Evolutionary conservation across 352 stramenopile species (phyloP).

Genomic region (Globisporangium echinulatum): DNA sequence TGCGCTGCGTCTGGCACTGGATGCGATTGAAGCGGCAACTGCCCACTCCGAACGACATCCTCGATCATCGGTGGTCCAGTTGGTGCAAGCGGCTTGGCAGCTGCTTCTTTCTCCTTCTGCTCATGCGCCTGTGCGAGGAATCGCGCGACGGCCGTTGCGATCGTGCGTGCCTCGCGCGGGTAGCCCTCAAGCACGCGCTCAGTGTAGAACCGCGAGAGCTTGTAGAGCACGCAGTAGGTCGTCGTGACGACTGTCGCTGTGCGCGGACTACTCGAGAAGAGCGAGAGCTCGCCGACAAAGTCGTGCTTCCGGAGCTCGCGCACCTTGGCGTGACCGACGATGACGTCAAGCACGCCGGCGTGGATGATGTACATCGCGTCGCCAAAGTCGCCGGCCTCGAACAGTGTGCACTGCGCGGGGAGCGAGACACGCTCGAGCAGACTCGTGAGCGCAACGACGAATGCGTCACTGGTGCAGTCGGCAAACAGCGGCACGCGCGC

Average conservation of each 20-base stretch:
- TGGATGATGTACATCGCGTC: conserved; percentile 79
- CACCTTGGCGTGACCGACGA: conserved; percentile 49
- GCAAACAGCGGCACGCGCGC: conserved; percentile 49
- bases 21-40: too few relatives aligned
- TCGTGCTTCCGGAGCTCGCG: conserved; percentile 63
- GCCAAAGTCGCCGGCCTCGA: conserved; percentile 42
- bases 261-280: conserved; percentile 51
- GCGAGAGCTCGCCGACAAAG: conserved; percentile 68
- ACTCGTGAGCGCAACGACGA: conserved; percentile 56
- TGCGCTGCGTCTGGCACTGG: neutral
- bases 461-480: conserved; percentile 38
- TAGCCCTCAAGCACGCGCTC: conserved; percentile 52
- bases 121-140: conserved; percentile 15
- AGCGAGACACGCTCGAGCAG: conserved; percentile 57
- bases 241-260: conserved; percentile 50
- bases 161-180: conserved; percentile 27
- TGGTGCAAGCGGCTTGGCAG: neutral
- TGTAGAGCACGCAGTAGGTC: conserved; percentile 69
- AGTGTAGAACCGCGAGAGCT: conserved; percentile 54
- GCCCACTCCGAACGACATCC: too few relatives aligned
- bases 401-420: conserved; percentile 49
- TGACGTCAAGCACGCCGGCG: conserved; percentile 54
- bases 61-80: neutral
- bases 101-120: conserved; percentile 8
- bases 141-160: conserved; percentile 17